These are phyloP conservation scores for Coemansia guatemalensis DNA, from an alignment of 192 early-diverging fungal species.

Conservation along the genomic window DNA sequence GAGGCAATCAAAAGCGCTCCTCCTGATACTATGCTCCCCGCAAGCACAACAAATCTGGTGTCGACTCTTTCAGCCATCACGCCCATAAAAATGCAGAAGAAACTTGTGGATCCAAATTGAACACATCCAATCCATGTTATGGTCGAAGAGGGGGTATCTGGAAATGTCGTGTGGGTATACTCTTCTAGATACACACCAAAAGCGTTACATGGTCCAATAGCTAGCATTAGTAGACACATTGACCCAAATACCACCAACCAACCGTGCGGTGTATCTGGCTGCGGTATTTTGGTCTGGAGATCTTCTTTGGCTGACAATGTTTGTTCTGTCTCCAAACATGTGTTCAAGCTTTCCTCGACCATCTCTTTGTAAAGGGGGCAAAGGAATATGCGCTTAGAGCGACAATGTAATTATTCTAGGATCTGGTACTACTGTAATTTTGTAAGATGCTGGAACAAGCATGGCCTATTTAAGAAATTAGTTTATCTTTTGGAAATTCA, in stretches of 20 bases:
- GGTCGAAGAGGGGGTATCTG: constrained; percentile 19
- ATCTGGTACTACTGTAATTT: too few species aligned
- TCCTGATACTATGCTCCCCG: constrained; percentile 14
- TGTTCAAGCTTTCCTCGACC: too few species aligned
- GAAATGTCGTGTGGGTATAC: constrained; percentile 27
- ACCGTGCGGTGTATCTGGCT: constrained; percentile 13
- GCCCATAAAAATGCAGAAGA: constrained; percentile 28
- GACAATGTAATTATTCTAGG: too few species aligned
- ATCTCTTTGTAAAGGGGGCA: too few species aligned
- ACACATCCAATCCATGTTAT: constrained; percentile 43
- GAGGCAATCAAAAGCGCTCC: constrained; percentile 24
- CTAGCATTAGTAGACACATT: constrained; percentile 29
- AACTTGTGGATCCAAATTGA: constrained; percentile 29
- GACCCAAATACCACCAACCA: constrained; percentile 33
- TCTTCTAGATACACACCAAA: constrained; percentile 35
- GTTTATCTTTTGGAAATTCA: too few species aligned
- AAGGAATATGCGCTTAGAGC: too few species aligned
- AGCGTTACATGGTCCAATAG: constrained; percentile 21
- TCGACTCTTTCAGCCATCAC: constrained; percentile 27
- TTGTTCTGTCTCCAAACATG: too few species aligned
- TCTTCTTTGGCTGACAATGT: too few species aligned
- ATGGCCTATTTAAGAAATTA: too few species aligned
- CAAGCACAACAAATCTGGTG: constrained; percentile 3
- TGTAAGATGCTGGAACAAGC: too few species aligned
- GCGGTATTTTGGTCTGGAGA: too few species aligned